Conservation (phyloP, 1,284 basidiomycete genomes). For the Ganoderma multipileum region DNA sequence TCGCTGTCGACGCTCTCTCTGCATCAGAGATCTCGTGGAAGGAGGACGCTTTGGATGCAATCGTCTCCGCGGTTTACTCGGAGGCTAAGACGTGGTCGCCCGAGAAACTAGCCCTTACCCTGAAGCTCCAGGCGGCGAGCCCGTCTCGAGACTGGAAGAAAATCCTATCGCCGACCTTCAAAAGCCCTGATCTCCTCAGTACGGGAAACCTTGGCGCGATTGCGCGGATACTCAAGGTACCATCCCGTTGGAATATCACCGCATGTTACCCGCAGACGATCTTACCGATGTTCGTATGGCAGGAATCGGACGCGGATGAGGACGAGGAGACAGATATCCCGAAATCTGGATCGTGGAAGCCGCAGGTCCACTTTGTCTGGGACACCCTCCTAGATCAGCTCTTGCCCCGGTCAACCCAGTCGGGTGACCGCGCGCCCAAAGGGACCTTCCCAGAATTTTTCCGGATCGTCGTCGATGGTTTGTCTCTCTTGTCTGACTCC, state of each 20-base stretch:
- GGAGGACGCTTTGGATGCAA: conserved; percentile 62
- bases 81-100: conserved; percentile 77
- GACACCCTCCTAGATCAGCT: conserved; percentile 81
- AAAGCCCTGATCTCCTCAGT: conserved; percentile 71
- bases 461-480: conserved; percentile 89
- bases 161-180: conserved; percentile 81
- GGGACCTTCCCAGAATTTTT: conserved; percentile 92
- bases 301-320: conserved; percentile 70
- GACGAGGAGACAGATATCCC: conserved; percentile 49
- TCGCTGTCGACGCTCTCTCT: conserved; percentile 68
- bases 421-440: conserved; percentile 45
- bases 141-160: conserved; percentile 75
- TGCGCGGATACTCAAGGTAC: conserved; percentile 84
- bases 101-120: conserved; percentile 86
- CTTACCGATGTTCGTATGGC: conserved; percentile 16
- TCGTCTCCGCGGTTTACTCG: conserved; percentile 59
- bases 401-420: conserved; percentile 52
- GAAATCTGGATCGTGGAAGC: conserved; percentile 81
- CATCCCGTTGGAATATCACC: conserved; percentile 4
- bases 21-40: conserved; percentile 75
- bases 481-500: conserved; percentile 33
- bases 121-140: conserved; percentile 70
- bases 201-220: conserved; percentile 75
- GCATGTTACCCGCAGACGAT: conserved; percentile 10
- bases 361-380: conserved; percentile 95